A percentile compares a stretch with the other conserved stretches of the same genome.
phyloP scores from a whole-genome alignment of 1,284 basidiomycete genomes.

The Termitomyces sp. region DNA sequence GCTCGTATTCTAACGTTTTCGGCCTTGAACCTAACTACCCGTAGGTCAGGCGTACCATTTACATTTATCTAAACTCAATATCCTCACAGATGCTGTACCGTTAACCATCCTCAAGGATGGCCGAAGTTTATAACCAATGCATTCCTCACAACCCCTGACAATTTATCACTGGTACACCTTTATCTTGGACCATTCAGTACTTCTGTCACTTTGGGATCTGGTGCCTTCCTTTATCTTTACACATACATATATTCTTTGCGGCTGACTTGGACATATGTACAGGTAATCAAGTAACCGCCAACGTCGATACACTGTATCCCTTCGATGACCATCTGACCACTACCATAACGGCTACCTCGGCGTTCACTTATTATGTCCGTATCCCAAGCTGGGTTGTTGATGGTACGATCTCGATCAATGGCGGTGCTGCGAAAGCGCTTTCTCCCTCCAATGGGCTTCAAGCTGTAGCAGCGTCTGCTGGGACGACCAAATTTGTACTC shows the following conservation, averaged over 20 bases:
- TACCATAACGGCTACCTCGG: slow-evolving; percentile 42
- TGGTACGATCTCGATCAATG: slow-evolving; percentile 48
- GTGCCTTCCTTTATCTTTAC: slow-evolving; percentile 24
- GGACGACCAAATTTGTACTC: slow-evolving; percentile 42
- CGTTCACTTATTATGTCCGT: slow-evolving; percentile 52
- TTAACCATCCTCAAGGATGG: slow-evolving; percentile 59
- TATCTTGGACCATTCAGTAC: slow-evolving; percentile 54
- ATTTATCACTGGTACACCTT: slow-evolving; percentile 46
- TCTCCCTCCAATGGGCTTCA: slow-evolving; percentile 45
- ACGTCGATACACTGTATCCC: slow-evolving; percentile 52
- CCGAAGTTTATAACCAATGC: slow-evolving; percentile 59
- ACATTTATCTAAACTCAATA: not conserved
- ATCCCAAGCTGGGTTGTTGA: slow-evolving; percentile 51
- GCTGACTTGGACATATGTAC: slow-evolving; percentile 5
- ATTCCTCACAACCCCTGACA: slow-evolving; percentile 47
- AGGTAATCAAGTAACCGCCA: slow-evolving; percentile 44
- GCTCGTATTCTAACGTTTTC: slow-evolving; percentile 55
- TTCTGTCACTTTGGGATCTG: slow-evolving; percentile 38
- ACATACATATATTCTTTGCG: not conserved
- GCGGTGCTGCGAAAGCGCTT: slow-evolving; percentile 30
- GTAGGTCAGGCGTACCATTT: slow-evolving; percentile 21
- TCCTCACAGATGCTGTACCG: slow-evolving; percentile 47
- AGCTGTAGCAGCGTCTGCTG: slow-evolving; percentile 37
- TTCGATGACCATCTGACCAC: slow-evolving; percentile 50
- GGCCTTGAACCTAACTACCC: slow-evolving; percentile 47